Percentiles rank a stretch among this genome's conserved stretches.
phyloP scores from a whole-genome alignment of 768 basidiomycete species.

The Suillus americanus region DNA sequence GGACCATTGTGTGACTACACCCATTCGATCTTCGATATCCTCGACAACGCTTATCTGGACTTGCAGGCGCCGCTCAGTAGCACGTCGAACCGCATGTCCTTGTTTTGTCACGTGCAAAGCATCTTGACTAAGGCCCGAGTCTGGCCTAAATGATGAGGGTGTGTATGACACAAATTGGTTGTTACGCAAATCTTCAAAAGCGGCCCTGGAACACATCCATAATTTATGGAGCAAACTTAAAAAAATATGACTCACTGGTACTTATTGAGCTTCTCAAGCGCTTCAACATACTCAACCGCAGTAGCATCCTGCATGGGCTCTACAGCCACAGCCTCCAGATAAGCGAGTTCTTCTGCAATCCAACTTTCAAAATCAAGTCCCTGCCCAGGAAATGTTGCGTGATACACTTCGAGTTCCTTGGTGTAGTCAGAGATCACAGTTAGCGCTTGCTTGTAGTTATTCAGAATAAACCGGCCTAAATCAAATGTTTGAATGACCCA shows the following conservation, averaged over 20 bases:
- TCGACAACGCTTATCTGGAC: constrained; percentile 3
- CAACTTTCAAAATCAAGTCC: no score
- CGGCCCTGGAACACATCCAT: background rate
- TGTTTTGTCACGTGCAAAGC: constrained; percentile 16
- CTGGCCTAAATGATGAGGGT: constrained; percentile 14
- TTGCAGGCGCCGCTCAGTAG: constrained; percentile 14
- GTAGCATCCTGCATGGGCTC: no score
- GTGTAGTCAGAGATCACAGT: constrained; percentile 5
- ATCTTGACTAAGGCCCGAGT: constrained; percentile 12
- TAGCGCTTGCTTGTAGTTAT: constrained; percentile 20
- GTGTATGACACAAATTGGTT: constrained; percentile 15
- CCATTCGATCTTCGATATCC: constrained; percentile 17
- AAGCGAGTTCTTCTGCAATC: no score
- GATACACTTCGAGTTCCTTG: background rate
- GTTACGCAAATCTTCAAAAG: background rate
- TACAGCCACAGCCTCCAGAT: no score
- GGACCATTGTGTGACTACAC: constrained; percentile 30
- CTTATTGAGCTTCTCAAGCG: background rate
- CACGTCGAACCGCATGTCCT: constrained; percentile 23
- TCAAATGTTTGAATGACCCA: background rate
- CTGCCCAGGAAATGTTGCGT: no score
- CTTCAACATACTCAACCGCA: background rate
- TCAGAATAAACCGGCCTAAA: constrained; percentile 10
- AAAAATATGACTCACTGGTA: constrained; percentile 1
- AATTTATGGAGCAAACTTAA: background rate